Evolutionary conservation across 805 yeast species (phyloP), one percentile per base, ranked within the genome.

Genomic region (Candida sakaeoensis): DNA sequence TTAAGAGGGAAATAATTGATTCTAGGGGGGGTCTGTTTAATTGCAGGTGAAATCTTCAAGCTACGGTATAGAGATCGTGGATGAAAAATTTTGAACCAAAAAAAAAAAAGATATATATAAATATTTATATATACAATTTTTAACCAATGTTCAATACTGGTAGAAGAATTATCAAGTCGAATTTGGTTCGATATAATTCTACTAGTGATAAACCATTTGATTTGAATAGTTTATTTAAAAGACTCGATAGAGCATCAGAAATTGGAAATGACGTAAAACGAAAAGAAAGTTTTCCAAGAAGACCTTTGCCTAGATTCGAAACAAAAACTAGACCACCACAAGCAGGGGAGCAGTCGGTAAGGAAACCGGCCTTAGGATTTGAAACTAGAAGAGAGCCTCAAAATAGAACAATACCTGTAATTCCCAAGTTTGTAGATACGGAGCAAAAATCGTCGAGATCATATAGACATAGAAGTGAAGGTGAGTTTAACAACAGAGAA

Each of bases 191-290:
- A 40, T 44, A 27, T 36, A 46, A 42, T 39, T 42, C 47, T 13
- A 29, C 26, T 4, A 33, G 15, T 7, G 16, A 15, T 16, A 32
- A 24, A 3, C 26, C n/a, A 10, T 35, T 36, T 14, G 33, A 36
- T 28, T 29, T 36, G n/a, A 23, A 67, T n/a, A 60, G 56, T 27
- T 53, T 67, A 43, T 60, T 67, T 53, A 56, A 56, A 33, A 54
- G 70, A 47, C 60, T 67, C 40, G 70, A 67, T 39, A 41, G 41
- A 23, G 60, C 61, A 44, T 60, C 58, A 27, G 40, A 52, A 39
- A 51, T 5, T 9, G 29, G 16, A 14, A 34, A 40, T 33, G 41
- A 34, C 14, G 16, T 23, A 25, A 33, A 19, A 24, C 6, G 6
- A 21, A 10, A 24, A 5, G 13, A 10, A 19, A 22, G 23, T 8